Percentiles rank a stretch among this genome's conserved stretches.
phyloP scores from a whole-genome alignment of 257 asterid species.

The Solanum rostratum region DNA sequence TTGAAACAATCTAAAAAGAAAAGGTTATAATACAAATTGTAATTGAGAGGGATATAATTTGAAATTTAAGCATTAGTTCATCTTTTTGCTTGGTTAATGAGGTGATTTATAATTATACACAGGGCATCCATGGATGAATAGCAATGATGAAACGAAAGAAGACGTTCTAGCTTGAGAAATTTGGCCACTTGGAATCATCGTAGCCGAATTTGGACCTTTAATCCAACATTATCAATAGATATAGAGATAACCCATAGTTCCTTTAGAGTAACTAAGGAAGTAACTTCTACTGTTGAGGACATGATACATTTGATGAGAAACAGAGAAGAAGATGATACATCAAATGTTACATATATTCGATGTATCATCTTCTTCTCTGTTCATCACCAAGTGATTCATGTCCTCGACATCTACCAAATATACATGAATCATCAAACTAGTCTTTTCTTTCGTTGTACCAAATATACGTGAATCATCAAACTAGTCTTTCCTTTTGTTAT shows the following conservation, averaged over 20 bases:
- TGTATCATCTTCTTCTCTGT: no score
- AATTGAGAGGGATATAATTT: background rate
- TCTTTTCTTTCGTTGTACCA: background rate
- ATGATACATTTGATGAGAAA: no score
- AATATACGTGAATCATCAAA: background rate
- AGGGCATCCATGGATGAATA: conserved; percentile 67
- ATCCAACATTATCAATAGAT: background rate
- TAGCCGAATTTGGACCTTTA: background rate
- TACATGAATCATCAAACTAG: no score
- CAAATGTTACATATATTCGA: no score
- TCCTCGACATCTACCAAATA: no score
- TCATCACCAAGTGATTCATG: no score
- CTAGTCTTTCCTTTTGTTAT: background rate
- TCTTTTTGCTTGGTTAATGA: background rate
- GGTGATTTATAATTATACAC: background rate
- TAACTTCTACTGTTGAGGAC: no score
- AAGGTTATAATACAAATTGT: no score
- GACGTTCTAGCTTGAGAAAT: conserved; percentile 18
- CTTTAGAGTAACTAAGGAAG: background rate
- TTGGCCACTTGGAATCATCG: background rate
- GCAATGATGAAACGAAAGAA: conserved; percentile 12
- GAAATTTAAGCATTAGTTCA: background rate
- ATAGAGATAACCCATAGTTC: background rate
- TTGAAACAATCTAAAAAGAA: background rate
- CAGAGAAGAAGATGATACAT: no score